Conservation (phyloP, 1,284 basidiomycete genomes). For the Ceratobasidium sp. region DNA sequence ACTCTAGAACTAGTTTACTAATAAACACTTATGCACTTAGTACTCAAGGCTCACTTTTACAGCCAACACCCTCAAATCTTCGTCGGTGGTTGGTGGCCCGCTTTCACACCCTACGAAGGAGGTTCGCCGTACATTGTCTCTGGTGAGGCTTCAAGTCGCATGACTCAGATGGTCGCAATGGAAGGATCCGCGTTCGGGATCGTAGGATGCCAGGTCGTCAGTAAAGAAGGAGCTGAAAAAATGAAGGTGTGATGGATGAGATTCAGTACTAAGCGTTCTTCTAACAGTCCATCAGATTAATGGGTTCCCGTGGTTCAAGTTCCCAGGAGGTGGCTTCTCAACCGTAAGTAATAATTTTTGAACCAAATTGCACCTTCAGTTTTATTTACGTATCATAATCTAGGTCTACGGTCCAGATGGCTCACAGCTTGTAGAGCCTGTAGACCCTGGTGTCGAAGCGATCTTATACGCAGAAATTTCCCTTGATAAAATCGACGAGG, state of each 20-base stretch:
- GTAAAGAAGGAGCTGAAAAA: conserved; percentile 8
- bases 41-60: conserved; percentile 20
- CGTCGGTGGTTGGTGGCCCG: conserved; percentile 19
- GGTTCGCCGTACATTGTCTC: conserved; percentile 13
- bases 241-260: neutral
- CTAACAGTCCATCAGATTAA: neutral
- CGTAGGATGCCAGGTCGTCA: conserved; percentile 12
- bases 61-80: conserved; percentile 23
- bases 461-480: conserved; percentile 22
- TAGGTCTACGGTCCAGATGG: conserved; percentile 7
- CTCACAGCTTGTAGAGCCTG: conserved; percentile 18
- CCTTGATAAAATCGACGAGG: conserved; percentile 12
- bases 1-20: neutral
- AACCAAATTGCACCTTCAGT: neutral
- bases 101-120: conserved; percentile 10
- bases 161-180: conserved; percentile 26
- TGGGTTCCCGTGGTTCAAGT: conserved; percentile 23
- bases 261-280: neutral
- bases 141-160: conserved; percentile 14
- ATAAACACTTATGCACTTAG: neutral
- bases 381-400: neutral
- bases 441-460: conserved; percentile 11
- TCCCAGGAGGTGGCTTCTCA: conserved; percentile 21
- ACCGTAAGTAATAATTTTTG: neutral
- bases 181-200: conserved; percentile 21